These are phyloP conservation scores for Xylariaceae sp. DNA, from an alignment of 2,329 filamentous ascomycete species.

Conservation along the genomic window DNA sequence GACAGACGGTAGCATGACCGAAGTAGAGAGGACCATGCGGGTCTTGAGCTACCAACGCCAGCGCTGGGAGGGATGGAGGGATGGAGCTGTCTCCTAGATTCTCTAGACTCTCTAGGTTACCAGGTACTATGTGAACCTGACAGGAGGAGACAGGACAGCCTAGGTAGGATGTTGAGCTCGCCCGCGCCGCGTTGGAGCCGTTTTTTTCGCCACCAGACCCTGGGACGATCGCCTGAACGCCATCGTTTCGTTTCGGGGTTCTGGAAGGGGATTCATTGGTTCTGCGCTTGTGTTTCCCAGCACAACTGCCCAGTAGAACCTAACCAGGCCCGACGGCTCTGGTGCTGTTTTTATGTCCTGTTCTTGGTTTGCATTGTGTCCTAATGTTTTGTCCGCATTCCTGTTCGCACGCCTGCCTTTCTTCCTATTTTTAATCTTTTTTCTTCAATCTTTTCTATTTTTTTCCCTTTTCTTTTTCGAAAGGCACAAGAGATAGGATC, in stretches of 20 bases:
- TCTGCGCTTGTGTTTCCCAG: constrained; percentile 14
- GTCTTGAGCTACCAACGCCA: constrained; percentile 21
- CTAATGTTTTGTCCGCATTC: not conserved
- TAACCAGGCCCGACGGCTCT: constrained; percentile 12
- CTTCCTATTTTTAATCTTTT: not conserved
- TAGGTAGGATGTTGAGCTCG: constrained; percentile 7
- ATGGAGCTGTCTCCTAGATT: too few species aligned
- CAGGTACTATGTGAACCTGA: not conserved
- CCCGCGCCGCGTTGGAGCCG: constrained; percentile 21
- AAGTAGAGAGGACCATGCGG: constrained; percentile 19
- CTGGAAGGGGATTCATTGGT: constrained; percentile 25
- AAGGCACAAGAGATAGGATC: constrained; percentile 10
- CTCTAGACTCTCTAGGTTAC: constrained; percentile 1
- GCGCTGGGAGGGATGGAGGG: constrained; percentile 11
- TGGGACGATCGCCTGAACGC: constrained; percentile 20
- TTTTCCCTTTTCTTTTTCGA: constrained; percentile 3
- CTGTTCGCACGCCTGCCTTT: not conserved
- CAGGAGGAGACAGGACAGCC: constrained; percentile 19
- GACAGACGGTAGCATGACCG: constrained; percentile 19
- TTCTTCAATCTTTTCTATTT: not conserved
- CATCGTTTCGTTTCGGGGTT: constrained; percentile 26
- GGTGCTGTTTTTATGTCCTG: not conserved
- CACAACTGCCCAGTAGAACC: constrained; percentile 13
- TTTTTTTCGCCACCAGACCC: constrained; percentile 32
- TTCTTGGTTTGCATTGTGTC: not conserved